These are phyloP conservation scores for Fusarium xylarioides DNA, from an alignment of 2,329 filamentous ascomycete genomes.

Conservation along the genomic window DNA sequence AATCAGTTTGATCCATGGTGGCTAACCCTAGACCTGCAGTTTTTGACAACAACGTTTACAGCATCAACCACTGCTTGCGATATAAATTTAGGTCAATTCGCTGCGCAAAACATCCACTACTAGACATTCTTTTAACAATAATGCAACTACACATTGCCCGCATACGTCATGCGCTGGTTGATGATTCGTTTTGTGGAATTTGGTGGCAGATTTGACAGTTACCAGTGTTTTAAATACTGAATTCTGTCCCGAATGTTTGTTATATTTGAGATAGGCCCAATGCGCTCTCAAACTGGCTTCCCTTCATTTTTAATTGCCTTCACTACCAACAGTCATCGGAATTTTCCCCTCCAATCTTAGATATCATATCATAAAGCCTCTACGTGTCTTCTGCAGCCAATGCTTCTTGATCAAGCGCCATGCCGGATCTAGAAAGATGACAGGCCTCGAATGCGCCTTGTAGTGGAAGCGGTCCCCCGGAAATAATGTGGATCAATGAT, in stretches of 20 bases:
- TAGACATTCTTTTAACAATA: no score
- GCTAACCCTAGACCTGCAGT: neutral
- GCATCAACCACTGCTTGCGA: neutral
- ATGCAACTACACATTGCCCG: no score
- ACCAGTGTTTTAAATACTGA: fast-evolving
- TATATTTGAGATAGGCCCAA: fast-evolving
- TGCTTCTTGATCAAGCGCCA: fast-evolving
- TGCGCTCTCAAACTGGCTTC: no score
- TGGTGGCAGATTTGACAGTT: no score
- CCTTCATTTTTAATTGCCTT: no score
- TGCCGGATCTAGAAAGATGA: neutral
- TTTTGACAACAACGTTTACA: neutral
- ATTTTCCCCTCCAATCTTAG: fast-evolving
- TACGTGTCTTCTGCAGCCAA: no score
- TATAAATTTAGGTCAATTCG: fast-evolving
- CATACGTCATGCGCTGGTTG: no score
- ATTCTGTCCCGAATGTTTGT: no score
- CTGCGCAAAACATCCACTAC: no score
- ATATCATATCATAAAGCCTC: no score
- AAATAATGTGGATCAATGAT: neutral
- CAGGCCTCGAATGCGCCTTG: neutral
- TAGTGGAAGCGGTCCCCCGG: no score
- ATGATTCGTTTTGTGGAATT: no score
- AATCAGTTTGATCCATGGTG: fast-evolving
- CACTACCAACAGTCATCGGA: fast-evolving